Evolutionary conservation across 805 yeast genomes (phyloP).

Genomic region (Cyberlindnera maritima): DNA sequence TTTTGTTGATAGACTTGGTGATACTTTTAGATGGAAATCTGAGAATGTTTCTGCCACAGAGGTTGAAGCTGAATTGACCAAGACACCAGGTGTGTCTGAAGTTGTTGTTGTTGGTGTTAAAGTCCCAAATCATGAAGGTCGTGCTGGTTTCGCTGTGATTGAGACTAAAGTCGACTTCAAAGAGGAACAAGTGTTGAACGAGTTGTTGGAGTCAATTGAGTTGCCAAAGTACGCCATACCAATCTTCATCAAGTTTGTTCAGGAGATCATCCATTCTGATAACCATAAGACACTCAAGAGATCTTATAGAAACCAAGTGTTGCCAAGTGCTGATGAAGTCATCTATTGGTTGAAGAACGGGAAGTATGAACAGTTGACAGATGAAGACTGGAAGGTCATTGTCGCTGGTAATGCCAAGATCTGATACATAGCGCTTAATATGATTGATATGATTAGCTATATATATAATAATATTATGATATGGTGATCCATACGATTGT

Average conservation of each 20-base stretch:
- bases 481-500: too few species aligned
- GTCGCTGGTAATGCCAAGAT: slow-evolving; percentile 20
- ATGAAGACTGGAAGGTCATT: slow-evolving; percentile 51
- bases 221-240: slow-evolving; percentile 89
- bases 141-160: slow-evolving; percentile 87
- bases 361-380: slow-evolving; percentile 54
- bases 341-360: slow-evolving; percentile 69
- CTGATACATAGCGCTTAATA: slow-evolving; percentile 2
- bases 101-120: slow-evolving; percentile 85
- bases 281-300: slow-evolving; percentile 81
- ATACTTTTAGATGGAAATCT: slow-evolving; percentile 94
- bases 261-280: slow-evolving; percentile 61
- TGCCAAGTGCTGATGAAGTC: slow-evolving; percentile 68
- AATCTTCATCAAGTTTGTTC: slow-evolving; percentile 67
- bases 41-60: slow-evolving; percentile 94
- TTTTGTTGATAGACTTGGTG: slow-evolving; percentile 91
- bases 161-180: slow-evolving; percentile 38
- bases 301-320: slow-evolving; percentile 59
- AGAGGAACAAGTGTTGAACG: slow-evolving; percentile 33
- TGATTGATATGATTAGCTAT: not conserved
- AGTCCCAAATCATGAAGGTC: slow-evolving; percentile 87
- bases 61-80: slow-evolving; percentile 72
- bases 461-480: too few species aligned
- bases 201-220: slow-evolving; percentile 38
- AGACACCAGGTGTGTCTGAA: slow-evolving; percentile 44